Evolutionary conservation across 495 filamentous ascomycete species (phyloP), one percentile per base, ranked within the genome.

Genomic region (Astrocystis sublimbata): DNA sequence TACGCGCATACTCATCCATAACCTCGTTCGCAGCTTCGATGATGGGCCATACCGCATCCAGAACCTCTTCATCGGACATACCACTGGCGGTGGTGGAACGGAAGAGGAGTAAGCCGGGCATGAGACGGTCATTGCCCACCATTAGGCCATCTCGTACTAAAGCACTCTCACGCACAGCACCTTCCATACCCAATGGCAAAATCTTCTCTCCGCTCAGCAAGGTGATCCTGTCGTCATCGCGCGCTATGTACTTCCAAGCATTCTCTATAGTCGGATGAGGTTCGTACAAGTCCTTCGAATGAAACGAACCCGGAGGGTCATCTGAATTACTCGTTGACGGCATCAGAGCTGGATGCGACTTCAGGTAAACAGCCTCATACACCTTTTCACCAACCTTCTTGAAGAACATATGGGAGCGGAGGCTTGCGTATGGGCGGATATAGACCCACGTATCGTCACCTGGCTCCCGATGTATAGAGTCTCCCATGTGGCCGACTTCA

Each of bases 161-260:
- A 31, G 68, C 54, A 60, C 60, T 53, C 55, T 73, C 6, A 78
- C 78, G 67, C 87, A 88, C 45, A 38, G 63, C 69, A 1, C 83
- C 82, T 67, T 91, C 89, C 47, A 88, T 84, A 0, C 78, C 72
- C 4, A 88, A 63, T 0, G 89, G 87, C n/a, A 88, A 74, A 0
- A 89, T 80, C 59, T 92, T 92, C 65, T 91, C 87, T 0, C 88
- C 89, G 58, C 85, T 91, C 6, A 82, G 66, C 7, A 91, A 78
- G 0, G 83, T 86, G 13, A 91, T 78, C 2, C 81, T 76, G 63
- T 89, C 86, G 58, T 92, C 89, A 2, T 83, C 66, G 6, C 89
- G 78, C 4, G 78, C 80, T 19, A 84, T 67, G 57, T 88, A 89
- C 63, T 88, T 90, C 84, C 86, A 92, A 4, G 81, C 78, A 59